Base-by-base conservation (phyloP, 2,329 filamentous ascomycete species). In the Sordariomycetes sp. region DNA sequence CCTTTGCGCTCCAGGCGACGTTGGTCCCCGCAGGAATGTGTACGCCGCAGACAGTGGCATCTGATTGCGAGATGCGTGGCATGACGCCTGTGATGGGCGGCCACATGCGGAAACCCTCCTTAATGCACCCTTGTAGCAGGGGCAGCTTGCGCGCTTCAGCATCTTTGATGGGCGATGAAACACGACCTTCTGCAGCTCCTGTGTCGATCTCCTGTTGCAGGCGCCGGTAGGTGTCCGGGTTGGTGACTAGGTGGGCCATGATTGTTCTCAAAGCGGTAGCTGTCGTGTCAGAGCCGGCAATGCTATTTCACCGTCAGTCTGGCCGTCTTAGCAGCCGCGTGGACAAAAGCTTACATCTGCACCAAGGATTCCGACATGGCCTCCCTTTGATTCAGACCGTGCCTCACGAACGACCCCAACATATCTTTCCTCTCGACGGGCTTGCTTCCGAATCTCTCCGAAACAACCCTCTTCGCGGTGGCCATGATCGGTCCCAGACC, bases 231-330 rank as follows among this genome's bases (percentile, higher is more conserved):
- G 70, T 57, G 0, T 43, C 49, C 2, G 56, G 53, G 16, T 64
- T 59, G 24, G 64, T 69, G 25, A 66, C 60, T 26, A 75, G 49
- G 38, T 68, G 65, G 21, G 75, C 61, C 26, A 76, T 38, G 5
- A 61, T 70, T 39, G 66, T 59, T 3, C 72, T 66, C 3, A 77
- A 55, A 1, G 64, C 62, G 0, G 66, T 68, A 0, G 73, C 72
- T 0, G 73, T 75, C 0, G 72, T 75, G 51, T 78, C 73, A 15
- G 73, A 75, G 18, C 74, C 74, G 12, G 72, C 72, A 46, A 75
- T 70, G 41, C 68, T 72, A n/a, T n/a, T n/a, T n/a, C n/a, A n/a
- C n/a, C n/a, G n/a, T n/a, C n/a, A n/a, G n/a, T n/a, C n/a, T n/a
- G n/a, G n/a, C n/a, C n/a, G n/a, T n/a, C n/a, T n/a, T n/a, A n/a